phyloP scores from a whole-genome alignment of 192 early-diverging fungal genomes.

The Chytriomyces confervae region DNA sequence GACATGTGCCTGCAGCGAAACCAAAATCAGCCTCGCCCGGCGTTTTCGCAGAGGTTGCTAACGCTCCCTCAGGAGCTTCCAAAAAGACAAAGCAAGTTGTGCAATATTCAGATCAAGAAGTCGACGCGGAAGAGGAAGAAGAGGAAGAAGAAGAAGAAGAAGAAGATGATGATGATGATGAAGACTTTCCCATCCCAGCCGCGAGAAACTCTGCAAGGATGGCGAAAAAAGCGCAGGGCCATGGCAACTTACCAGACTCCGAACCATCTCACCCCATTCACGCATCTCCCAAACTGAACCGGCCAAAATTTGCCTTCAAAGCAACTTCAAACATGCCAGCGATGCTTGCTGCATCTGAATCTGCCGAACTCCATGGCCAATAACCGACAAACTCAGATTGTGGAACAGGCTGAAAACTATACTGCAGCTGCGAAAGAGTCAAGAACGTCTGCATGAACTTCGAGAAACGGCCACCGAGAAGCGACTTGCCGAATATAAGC shows the following conservation, averaged over 20 bases:
- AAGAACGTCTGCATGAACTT: neutral
- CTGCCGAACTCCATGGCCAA: neutral
- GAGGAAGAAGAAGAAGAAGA: neutral
- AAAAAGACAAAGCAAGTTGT: neutral
- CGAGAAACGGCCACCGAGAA: conserved; percentile 5
- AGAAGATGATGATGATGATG: neutral
- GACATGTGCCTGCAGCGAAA: too few relatives aligned
- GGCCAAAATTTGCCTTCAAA: neutral
- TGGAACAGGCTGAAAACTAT: conserved; percentile 10
- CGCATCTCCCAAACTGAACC: neutral
- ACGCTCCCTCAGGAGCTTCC: neutral
- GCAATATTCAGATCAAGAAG: neutral
- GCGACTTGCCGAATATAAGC: conserved; percentile 2
- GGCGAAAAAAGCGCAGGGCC: neutral
- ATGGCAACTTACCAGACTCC: neutral
- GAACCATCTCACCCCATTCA: neutral
- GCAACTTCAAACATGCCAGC: neutral
- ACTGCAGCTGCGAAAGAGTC: neutral
- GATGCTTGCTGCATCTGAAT: neutral
- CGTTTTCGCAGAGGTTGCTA: too few relatives aligned
- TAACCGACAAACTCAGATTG: neutral
- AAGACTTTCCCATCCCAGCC: neutral
- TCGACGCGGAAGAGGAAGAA: neutral
- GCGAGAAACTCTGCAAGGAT: neutral
- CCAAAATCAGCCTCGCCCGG: too few relatives aligned